A percentile compares a stretch with the other conserved stretches of the same genome.
These are phyloP conservation scores for Solanum lycopersicoides DNA, from an alignment of 257 asterid species.

Conservation along the genomic window DNA sequence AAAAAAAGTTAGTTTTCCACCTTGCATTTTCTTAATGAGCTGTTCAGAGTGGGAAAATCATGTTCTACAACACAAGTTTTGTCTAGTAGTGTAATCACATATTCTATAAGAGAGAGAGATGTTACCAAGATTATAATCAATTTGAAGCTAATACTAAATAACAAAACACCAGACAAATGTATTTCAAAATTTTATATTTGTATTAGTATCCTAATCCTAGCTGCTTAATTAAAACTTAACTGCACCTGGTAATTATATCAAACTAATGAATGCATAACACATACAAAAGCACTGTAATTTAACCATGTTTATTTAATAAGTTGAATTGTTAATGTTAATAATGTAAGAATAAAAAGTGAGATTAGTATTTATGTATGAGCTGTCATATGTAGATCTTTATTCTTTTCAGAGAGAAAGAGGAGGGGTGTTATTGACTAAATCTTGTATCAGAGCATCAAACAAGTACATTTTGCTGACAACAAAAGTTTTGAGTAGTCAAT, in stretches of 20 bases:
- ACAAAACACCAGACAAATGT: not conserved
- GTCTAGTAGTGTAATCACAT: not conserved
- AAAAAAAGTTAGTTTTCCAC: not conserved
- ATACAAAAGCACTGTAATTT: not conserved
- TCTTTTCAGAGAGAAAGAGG: not conserved
- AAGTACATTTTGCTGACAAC: slow-evolving; percentile 15
- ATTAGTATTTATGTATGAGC: not conserved
- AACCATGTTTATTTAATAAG: not conserved
- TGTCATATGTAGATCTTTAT: not conserved
- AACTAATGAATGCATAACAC: not conserved
- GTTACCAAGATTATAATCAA: not conserved
- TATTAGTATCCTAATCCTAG: not conserved
- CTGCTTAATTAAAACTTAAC: not conserved
- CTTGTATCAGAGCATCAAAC: not conserved
- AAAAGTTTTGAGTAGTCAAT: slow-evolving; percentile 43
- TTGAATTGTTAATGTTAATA: not conserved
- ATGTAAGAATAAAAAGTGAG: not conserved
- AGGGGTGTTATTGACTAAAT: not conserved
- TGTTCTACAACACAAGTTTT: no score
- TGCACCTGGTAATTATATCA: not conserved
- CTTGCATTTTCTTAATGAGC: not conserved
- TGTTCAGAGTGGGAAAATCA: not conserved
- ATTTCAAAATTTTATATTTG: not conserved
- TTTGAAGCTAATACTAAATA: not conserved
- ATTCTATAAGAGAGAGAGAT: not conserved